A percentile compares a stretch with the other conserved stretches of the same genome.
Evolutionary conservation across 805 yeast species (phyloP).

Genomic region (Aciculoconidium aculeatum): DNA sequence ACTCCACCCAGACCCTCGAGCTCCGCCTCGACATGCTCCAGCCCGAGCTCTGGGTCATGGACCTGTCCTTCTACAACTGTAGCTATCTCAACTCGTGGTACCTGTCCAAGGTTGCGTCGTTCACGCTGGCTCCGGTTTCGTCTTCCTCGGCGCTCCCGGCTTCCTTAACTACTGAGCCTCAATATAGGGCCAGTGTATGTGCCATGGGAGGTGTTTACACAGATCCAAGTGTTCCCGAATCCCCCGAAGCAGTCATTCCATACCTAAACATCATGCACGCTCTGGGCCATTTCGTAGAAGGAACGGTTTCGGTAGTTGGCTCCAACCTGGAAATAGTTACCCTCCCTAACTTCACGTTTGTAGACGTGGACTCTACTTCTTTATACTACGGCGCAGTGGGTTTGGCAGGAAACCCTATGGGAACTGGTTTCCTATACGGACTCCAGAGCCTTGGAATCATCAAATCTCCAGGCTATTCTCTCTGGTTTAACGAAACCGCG

Average conservation of each 20-base stretch:
- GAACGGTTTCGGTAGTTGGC: constrained; percentile 16
- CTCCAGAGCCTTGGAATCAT: constrained; percentile 18
- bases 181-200: constrained; percentile 22
- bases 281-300: constrained; percentile 20
- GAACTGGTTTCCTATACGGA: constrained; percentile 24
- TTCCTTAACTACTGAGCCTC: constrained; percentile 14
- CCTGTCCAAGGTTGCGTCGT: too few relatives aligned
- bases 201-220: constrained; percentile 22
- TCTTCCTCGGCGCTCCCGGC: constrained; percentile 6
- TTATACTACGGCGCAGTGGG: constrained; percentile 31
- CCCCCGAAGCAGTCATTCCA: constrained; percentile 14
- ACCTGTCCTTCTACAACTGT: constrained; percentile 21
- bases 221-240: background rate
- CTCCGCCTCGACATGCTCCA: constrained; percentile 29
- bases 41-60: constrained; percentile 35
- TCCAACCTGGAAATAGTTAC: constrained; percentile 8
- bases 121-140: too few relatives aligned
- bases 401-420: constrained; percentile 21
- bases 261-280: constrained; percentile 24
- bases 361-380: constrained; percentile 18
- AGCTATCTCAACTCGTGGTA: constrained; percentile 15
- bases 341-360: constrained; percentile 21
- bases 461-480: constrained; percentile 28
- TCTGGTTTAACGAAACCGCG: constrained; percentile 19
- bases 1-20: constrained; percentile 10